Evolutionary conservation across 768 basidiomycete species (phyloP).

Genomic region (Glaciozyma antarctica): DNA sequence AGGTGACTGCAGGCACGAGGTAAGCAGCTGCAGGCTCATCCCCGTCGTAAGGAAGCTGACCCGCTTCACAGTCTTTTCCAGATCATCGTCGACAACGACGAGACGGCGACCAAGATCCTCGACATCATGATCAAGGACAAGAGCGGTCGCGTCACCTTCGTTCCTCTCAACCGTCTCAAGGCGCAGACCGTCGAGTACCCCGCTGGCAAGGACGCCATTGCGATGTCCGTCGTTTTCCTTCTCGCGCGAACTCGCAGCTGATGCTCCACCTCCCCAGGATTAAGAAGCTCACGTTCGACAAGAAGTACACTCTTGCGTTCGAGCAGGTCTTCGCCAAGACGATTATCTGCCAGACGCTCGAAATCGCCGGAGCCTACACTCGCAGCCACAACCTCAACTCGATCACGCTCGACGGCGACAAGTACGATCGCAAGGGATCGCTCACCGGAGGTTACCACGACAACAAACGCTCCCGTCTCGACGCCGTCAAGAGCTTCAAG

Average conservation of each 20-base stretch:
- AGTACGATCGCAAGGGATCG: slow-evolving; percentile 90
- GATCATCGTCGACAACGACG: slow-evolving; percentile 93
- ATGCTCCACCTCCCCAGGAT: slow-evolving; percentile 41
- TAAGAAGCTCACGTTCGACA: slow-evolving; percentile 68
- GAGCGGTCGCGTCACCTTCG: slow-evolving; percentile 90
- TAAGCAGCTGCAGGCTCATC: slow-evolving; percentile 36
- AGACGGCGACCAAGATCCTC: slow-evolving; percentile 80
- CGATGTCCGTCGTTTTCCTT: slow-evolving; percentile 49
- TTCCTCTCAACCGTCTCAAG: slow-evolving; percentile 91
- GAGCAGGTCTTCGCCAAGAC: slow-evolving; percentile 97
- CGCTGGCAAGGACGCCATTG: slow-evolving; percentile 40
- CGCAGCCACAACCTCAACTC: slow-evolving; percentile 91
- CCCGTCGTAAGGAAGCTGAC: background rate
- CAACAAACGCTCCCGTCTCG: slow-evolving; percentile 75
- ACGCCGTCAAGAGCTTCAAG: slow-evolving; percentile 67
- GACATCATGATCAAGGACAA: slow-evolving; percentile 89
- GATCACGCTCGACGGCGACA: slow-evolving; percentile 95
- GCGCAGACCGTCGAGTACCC: slow-evolving; percentile 59
- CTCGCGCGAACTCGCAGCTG: background rate
- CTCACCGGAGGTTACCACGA: slow-evolving; percentile 96
- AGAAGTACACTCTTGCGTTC: slow-evolving; percentile 66
- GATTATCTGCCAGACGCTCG: slow-evolving; percentile 85
- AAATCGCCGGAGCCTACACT: slow-evolving; percentile 85
- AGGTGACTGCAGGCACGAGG: slow-evolving; percentile 94
- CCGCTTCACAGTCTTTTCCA: slow-evolving; percentile 66